These are phyloP conservation scores for Tilletia indica DNA, from an alignment of 1,284 basidiomycete species.

Conservation along the genomic window DNA sequence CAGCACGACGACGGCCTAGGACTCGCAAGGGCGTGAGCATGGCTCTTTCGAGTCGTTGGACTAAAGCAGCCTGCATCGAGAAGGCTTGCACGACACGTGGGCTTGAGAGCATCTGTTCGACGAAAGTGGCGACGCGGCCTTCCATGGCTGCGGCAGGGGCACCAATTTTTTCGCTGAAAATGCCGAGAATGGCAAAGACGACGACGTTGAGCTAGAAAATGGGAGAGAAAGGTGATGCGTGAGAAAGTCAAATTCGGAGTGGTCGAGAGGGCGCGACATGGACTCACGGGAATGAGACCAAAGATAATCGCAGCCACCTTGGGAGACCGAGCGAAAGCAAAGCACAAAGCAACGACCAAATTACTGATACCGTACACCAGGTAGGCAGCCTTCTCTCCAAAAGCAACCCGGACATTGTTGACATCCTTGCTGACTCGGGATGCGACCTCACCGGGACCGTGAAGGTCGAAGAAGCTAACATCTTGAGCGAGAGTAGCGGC, in stretches of 20 bases:
- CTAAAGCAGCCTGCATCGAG: constrained; percentile 54
- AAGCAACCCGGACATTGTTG: constrained; percentile 54
- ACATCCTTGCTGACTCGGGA: constrained; percentile 57
- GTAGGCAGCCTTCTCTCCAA: constrained; percentile 58
- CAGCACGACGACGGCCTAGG: constrained; percentile 7
- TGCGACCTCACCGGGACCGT: constrained; percentile 59
- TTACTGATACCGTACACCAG: constrained; percentile 53
- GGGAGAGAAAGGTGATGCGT: not conserved
- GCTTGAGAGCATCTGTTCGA: constrained; percentile 58
- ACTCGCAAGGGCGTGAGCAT: constrained; percentile 1
- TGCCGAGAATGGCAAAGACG: constrained; percentile 52
- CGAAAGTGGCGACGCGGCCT: constrained; percentile 55
- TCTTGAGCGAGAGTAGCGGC: constrained; percentile 58
- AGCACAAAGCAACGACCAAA: constrained; percentile 53
- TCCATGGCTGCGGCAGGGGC: constrained; percentile 53
- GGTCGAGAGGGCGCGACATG: not conserved
- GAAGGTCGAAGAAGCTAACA: constrained; percentile 57
- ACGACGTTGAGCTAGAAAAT: constrained; percentile 40
- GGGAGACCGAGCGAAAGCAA: constrained; percentile 56
- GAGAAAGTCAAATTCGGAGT: not conserved
- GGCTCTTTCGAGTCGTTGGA: constrained; percentile 48
- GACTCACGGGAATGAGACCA: constrained; percentile 48
- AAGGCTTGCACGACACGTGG: constrained; percentile 59
- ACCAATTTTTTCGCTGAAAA: constrained; percentile 49
- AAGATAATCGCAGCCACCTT: constrained; percentile 58